Evolutionary conservation across 805 yeast species (phyloP).

Genomic region (Cyberlindnera xishuangbannaensis): DNA sequence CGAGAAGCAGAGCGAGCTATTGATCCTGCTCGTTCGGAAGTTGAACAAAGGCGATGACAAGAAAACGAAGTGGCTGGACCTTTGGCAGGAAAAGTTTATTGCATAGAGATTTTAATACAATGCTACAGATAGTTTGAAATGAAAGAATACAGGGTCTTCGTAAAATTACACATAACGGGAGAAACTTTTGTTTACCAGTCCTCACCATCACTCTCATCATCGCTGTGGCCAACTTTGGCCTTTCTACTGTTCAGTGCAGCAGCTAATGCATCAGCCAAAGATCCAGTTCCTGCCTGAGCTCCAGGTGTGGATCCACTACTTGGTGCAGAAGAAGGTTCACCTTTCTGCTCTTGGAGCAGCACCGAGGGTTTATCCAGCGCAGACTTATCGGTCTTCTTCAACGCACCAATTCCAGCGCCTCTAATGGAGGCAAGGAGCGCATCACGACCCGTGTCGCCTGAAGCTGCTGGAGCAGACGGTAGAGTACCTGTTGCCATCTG

Average conservation of each 20-base stretch:
- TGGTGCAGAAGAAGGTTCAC: conserved; percentile 42
- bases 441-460: conserved; percentile 59
- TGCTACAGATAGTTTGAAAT: not conserved
- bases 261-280: conserved; percentile 81
- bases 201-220: conserved; percentile 76
- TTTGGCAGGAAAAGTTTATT: conserved; percentile 44
- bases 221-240: conserved; percentile 72
- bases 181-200: conserved; percentile 65
- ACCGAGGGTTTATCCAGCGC: conserved; percentile 78
- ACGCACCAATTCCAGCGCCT: conserved; percentile 59
- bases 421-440: conserved; percentile 85
- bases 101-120: not conserved
- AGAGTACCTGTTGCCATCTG: conserved; percentile 15
- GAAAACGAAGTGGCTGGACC: conserved; percentile 51
- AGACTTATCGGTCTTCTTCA: conserved; percentile 76
- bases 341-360: conserved; percentile 63
- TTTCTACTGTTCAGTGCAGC: conserved; percentile 82
- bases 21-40: conserved; percentile 28
- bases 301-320: conserved; percentile 29
- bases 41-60: conserved; percentile 45
- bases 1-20: conserved; percentile 9
- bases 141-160: too few relatives aligned
- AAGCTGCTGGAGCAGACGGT: conserved; percentile 25
- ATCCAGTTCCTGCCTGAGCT: conserved; percentile 57
- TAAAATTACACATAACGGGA: too few relatives aligned